phyloP scores from a whole-genome alignment of 2,329 filamentous ascomycete species.

The Neofusicoccum parvum region DNA sequence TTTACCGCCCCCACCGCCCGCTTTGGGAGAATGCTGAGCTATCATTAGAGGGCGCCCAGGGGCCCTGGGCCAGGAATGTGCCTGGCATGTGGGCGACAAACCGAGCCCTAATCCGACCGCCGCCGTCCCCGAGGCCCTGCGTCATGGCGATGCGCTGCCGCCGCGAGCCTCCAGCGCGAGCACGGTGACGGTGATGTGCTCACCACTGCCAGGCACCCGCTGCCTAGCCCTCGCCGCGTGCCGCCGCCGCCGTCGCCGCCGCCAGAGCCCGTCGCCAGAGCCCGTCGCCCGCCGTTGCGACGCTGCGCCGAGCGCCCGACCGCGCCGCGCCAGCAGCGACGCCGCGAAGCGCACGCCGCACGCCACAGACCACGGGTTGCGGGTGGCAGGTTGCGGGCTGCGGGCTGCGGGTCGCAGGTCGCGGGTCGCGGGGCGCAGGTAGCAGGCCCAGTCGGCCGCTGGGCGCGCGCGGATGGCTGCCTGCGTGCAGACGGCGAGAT shows the following conservation, averaged over 20 bases:
- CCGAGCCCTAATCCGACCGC: constrained; percentile 17
- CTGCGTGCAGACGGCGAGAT: constrained; percentile 9
- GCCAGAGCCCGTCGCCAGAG: background rate
- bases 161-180: background rate
- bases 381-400: background rate
- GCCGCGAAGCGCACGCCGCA: background rate
- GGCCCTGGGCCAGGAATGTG: constrained; percentile 9
- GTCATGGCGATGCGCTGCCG: background rate
- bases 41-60: constrained; percentile 13
- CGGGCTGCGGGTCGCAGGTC: background rate
- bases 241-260: background rate
- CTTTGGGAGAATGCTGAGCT: constrained; percentile 20
- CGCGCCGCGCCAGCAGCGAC: background rate
- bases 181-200: background rate
- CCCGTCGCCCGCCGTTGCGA: background rate
- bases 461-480: background rate
- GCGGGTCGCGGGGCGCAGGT: background rate
- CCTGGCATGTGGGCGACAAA: constrained; percentile 4
- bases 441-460: background rate
- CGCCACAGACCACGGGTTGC: background rate
- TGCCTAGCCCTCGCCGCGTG: background rate
- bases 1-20: constrained; percentile 19
- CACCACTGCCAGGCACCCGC: constrained; percentile 12
- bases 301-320: background rate
- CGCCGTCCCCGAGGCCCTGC: constrained; percentile 12